Evolutionary conservation across 1,284 basidiomycete species (phyloP).

Genomic region (Heliocybe sulcata): DNA sequence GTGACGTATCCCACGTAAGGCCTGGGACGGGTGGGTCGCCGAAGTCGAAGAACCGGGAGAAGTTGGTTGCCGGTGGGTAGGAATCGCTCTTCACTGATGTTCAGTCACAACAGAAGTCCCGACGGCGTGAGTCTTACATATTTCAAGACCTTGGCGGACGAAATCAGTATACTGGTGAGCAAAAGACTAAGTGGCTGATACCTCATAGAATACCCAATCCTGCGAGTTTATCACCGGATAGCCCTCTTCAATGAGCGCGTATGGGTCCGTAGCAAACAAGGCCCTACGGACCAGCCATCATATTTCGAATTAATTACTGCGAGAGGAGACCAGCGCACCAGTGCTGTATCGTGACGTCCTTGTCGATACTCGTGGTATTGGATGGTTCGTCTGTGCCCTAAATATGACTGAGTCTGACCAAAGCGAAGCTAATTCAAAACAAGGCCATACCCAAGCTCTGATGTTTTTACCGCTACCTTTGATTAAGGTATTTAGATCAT

Average conservation of each 20-base stretch:
- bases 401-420: background rate
- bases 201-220: slow-evolving; percentile 1
- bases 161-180: background rate
- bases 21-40: background rate
- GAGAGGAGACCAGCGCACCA: slow-evolving; percentile 14
- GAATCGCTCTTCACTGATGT: background rate
- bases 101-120: no score
- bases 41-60: slow-evolving; percentile 1
- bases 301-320: background rate
- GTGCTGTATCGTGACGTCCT: slow-evolving; percentile 28
- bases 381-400: slow-evolving; percentile 28
- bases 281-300: background rate
- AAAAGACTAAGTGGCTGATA: background rate
- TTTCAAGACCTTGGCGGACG: background rate
- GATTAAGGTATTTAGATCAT: slow-evolving; percentile 22
- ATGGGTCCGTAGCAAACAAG: background rate
- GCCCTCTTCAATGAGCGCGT: background rate
- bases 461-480: slow-evolving; percentile 18
- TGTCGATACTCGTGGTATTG: slow-evolving; percentile 18
- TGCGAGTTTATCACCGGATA: background rate
- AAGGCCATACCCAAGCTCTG: slow-evolving; percentile 9
- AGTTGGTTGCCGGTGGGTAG: background rate
- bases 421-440: background rate
- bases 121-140: background rate
- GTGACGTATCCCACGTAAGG: background rate